Evolutionary conservation across 2,329 filamentous ascomycete genomes (phyloP), one percentile per base, ranked within the genome.

Genomic region (Diplodia mutila): DNA sequence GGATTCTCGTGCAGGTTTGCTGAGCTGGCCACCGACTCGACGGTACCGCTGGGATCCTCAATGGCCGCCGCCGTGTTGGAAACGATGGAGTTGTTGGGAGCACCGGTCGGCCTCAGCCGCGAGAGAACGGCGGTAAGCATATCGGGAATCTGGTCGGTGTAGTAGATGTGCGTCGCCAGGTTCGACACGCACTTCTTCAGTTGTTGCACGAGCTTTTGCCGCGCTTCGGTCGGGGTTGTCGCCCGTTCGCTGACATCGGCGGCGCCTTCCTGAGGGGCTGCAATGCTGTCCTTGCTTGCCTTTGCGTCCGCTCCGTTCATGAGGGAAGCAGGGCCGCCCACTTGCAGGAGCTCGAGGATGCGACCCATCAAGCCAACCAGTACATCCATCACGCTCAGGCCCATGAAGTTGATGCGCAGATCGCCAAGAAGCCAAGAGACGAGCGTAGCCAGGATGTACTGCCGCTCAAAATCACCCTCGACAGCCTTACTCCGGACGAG

Each of bases 301-400:
- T 54, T 63, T 14, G 34, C 65, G n/a, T 53, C 70, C n/a, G 18
- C 34, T 68, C 75, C 78, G 53, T 73, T 69, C 49, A 78, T 79
- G 16, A 76, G 74, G 11, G 78, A 76, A 42, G 79, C 76, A n/a
- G 78, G 75, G 0, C 81, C 81, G 14, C 82, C 81, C 32, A 92
- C 84, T 73, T 92, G 91, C 16, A 97, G 85, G 9, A 97, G 82
- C 73, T 89, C 86, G 72, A 93, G 87, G 76, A 94, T 91, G 75
- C 97, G 93, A 71, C 92, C 90, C 70, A 97, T 87, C 16, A 99
- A 84, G 1, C 93, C 91, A 16, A 97, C 84, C 32, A 98, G 83
- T 21, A 98, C 90, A 77, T 99, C 95, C 89, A 98, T 98, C 64
- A 98, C 91, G 76, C 94, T 97, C 54, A 99, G 84, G 1, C 95